Conservation (phyloP, 495 filamentous ascomycete species). For the Neohortaea acidophila region DNA sequence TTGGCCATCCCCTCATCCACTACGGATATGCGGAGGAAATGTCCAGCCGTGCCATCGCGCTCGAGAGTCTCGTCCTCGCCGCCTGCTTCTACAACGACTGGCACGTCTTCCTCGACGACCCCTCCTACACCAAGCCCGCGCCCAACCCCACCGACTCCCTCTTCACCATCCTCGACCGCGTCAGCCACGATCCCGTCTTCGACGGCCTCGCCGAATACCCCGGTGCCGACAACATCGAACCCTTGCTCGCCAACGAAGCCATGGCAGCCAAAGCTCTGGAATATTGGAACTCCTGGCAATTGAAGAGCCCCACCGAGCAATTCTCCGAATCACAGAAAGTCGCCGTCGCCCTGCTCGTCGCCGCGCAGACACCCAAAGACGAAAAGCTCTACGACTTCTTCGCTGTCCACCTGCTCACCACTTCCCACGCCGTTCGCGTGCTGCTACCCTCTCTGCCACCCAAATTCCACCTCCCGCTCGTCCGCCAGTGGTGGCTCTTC, state of each 20-base stretch:
- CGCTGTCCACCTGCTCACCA: conserved; percentile 62
- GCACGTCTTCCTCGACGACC: conserved; percentile 66
- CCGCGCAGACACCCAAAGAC: conserved; percentile 25
- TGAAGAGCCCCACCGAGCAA: conserved; percentile 47
- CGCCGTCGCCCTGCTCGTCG: conserved; percentile 55
- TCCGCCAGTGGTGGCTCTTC: conserved; percentile 81
- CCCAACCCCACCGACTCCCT: conserved; percentile 36
- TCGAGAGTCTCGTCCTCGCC: conserved; percentile 63
- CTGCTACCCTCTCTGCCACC: conserved; percentile 63
- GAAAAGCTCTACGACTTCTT: conserved; percentile 65
- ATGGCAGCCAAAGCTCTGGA: conserved; percentile 49
- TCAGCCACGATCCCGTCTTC: conserved; percentile 37
- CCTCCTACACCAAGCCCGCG: conserved; percentile 43
- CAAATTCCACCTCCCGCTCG: conserved; percentile 53
- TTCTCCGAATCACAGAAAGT: conserved; percentile 67
- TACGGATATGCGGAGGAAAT: conserved; percentile 79
- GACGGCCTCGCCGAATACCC: conserved; percentile 43
- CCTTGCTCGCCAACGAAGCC: conserved; percentile 54
- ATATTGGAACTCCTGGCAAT: conserved; percentile 76
- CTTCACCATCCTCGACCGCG: conserved; percentile 49
- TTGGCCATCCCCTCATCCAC: conserved; percentile 79
- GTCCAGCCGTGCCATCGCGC: conserved; percentile 59
- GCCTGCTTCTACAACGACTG: conserved; percentile 56
- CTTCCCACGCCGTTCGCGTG: conserved; percentile 74
- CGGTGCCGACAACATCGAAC: conserved; percentile 47